Percentiles rank a stretch among this genome's conserved stretches.
Conservation (phyloP, 768 basidiomycete species). For the Lactarius deliciosus region DNA sequence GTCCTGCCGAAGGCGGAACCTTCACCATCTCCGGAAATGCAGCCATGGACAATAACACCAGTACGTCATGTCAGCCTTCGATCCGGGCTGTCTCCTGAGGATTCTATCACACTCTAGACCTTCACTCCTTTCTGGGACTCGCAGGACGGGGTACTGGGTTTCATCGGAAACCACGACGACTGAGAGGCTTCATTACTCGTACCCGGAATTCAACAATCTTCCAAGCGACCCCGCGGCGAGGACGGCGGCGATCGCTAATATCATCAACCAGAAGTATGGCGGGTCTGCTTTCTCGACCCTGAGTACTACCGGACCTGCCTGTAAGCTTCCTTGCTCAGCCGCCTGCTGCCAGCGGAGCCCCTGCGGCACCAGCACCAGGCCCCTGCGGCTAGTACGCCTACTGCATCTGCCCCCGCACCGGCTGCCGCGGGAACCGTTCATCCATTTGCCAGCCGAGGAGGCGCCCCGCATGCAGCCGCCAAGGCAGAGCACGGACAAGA, state of each 20-base stretch:
- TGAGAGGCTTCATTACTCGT: slow-evolving; percentile 43
- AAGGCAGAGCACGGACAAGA: background rate
- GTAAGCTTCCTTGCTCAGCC: slow-evolving; percentile 26
- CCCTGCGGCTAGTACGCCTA: background rate
- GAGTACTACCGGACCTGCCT: background rate
- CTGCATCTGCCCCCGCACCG: background rate
- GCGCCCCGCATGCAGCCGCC: slow-evolving; percentile 1
- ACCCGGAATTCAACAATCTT: slow-evolving; percentile 51
- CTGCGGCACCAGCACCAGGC: background rate
- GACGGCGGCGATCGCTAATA: slow-evolving; percentile 36
- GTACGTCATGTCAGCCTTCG: slow-evolving; percentile 12
- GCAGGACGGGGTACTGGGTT: slow-evolving; percentile 41
- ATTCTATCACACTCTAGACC: slow-evolving; percentile 33
- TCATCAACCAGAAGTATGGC: slow-evolving; percentile 42
- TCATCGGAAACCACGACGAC: slow-evolving; percentile 38
- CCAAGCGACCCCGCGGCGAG: slow-evolving; percentile 35
- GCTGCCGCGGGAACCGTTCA: background rate
- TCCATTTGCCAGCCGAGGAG: slow-evolving; percentile 12
- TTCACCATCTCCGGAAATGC: slow-evolving; percentile 21
- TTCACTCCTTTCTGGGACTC: slow-evolving; percentile 51
- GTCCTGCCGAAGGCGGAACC: slow-evolving; percentile 25
- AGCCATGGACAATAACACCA: slow-evolving; percentile 10
- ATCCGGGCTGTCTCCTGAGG: background rate
- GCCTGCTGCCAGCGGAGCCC: background rate
- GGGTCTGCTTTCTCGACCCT: slow-evolving; percentile 1